These are phyloP conservation scores for Backusella circina DNA, from an alignment of 192 early-diverging fungal genomes.

Conservation along the genomic window DNA sequence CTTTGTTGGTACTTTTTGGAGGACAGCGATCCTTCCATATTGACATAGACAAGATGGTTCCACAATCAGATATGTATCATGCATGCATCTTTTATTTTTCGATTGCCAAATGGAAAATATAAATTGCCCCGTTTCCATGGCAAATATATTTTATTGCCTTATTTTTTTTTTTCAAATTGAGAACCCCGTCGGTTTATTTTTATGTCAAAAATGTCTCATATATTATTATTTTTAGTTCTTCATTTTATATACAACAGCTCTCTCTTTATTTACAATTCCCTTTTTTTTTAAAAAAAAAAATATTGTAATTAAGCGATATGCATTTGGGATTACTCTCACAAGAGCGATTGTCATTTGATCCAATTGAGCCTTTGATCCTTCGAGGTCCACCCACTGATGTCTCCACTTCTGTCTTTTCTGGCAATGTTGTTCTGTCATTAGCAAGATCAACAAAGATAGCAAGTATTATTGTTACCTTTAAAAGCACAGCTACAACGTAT, in stretches of 20 bases:
- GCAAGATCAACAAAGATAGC: conserved; percentile 13
- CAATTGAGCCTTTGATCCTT: conserved; percentile 22
- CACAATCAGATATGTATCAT: background rate
- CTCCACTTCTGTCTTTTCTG: conserved; percentile 15
- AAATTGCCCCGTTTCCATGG: background rate
- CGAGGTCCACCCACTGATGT: conserved; percentile 19
- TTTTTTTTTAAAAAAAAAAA: too few relatives aligned
- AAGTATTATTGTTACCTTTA: conserved; percentile 10
- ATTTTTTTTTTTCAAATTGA: background rate
- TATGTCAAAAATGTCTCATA: background rate
- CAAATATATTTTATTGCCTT: background rate
- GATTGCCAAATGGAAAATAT: background rate
- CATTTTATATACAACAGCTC: background rate
- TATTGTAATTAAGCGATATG: background rate
- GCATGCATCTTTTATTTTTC: background rate
- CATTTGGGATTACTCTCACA: conserved; percentile 18
- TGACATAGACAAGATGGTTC: background rate
- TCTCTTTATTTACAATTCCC: background rate
- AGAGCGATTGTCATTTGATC: conserved; percentile 21
- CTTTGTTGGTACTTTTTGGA: background rate
- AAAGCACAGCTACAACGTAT: conserved; percentile 2
- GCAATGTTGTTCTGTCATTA: conserved; percentile 11
- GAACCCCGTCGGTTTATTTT: background rate
- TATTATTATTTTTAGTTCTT: background rate
- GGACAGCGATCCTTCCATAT: background rate